Evolutionary conservation across 768 basidiomycete genomes (phyloP).

Genomic region (Terana coerulea): DNA sequence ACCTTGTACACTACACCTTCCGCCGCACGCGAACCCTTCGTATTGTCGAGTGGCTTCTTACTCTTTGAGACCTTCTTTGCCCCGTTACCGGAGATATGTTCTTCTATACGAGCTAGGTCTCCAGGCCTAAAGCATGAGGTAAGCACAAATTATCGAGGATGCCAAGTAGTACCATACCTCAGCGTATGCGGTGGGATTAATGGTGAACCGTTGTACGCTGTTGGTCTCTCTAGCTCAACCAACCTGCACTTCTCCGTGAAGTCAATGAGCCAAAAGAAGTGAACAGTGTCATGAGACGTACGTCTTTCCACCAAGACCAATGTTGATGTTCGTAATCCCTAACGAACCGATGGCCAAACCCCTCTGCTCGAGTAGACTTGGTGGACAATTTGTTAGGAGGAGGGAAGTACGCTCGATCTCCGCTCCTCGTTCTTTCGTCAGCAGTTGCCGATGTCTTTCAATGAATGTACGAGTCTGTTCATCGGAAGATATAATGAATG

Average conservation of each 20-base stretch:
- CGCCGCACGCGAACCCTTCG: slow-evolving; percentile 34
- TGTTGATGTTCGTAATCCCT: slow-evolving; percentile 62
- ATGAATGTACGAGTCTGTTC: slow-evolving; percentile 53
- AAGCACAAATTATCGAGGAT: too few relatives aligned
- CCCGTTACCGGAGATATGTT: slow-evolving; percentile 44
- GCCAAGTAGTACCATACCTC: slow-evolving; percentile 40
- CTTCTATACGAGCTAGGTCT: slow-evolving; percentile 84
- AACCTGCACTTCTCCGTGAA: slow-evolving; percentile 51
- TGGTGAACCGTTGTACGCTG: slow-evolving; percentile 69
- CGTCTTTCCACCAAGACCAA: slow-evolving; percentile 94
- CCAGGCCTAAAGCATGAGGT: slow-evolving; percentile 55
- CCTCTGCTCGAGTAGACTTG: slow-evolving; percentile 82
- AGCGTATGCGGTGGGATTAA: slow-evolving; percentile 85
- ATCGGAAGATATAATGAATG: slow-evolving; percentile 22
- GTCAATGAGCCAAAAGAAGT: not conserved
- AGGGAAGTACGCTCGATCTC: slow-evolving; percentile 80
- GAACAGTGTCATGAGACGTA: slow-evolving; percentile 29
- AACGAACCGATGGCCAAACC: slow-evolving; percentile 79
- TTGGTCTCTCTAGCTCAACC: slow-evolving; percentile 80
- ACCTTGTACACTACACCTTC: slow-evolving; percentile 92
- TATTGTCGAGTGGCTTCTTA: slow-evolving; percentile 36
- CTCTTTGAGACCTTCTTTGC: slow-evolving; percentile 41
- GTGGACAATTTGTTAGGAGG: slow-evolving; percentile 77
- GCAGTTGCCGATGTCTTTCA: slow-evolving; percentile 59
- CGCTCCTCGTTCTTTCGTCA: slow-evolving; percentile 72